Evolutionary conservation across 1,284 basidiomycete genomes (phyloP).

Genomic region (Salmacisia buchloeana): DNA sequence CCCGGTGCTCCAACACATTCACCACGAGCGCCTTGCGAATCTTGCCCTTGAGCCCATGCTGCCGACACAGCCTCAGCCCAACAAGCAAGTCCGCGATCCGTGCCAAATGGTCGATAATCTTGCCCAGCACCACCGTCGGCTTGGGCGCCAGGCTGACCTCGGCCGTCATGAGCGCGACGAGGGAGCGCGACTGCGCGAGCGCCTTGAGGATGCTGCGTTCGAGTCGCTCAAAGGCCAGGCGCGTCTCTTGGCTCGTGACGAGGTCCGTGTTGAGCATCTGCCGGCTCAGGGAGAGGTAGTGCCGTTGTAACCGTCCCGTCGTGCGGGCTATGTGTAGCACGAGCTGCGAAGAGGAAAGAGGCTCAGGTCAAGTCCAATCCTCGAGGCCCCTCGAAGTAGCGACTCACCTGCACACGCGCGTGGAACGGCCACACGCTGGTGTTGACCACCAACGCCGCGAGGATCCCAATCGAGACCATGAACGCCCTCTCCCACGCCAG

Average conservation of each 20-base stretch:
- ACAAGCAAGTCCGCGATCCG: slow-evolving; percentile 51
- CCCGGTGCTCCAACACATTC: slow-evolving; percentile 54
- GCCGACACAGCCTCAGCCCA: slow-evolving; percentile 52
- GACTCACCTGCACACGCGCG: slow-evolving; percentile 25
- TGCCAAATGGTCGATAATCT: slow-evolving; percentile 51
- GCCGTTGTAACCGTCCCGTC: slow-evolving; percentile 27
- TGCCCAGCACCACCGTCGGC: slow-evolving; percentile 51
- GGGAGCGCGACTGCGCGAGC: slow-evolving; percentile 49
- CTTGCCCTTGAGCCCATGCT: slow-evolving; percentile 41
- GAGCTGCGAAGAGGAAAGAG: slow-evolving; percentile 2
- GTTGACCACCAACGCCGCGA: slow-evolving; percentile 40
- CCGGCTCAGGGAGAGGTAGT: slow-evolving; percentile 38
- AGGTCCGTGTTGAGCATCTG: slow-evolving; percentile 36
- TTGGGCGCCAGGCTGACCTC: slow-evolving; percentile 55
- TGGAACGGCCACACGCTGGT: slow-evolving; percentile 42
- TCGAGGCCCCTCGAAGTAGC: neutral
- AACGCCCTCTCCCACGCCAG: slow-evolving; percentile 36
- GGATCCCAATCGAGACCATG: slow-evolving; percentile 42
- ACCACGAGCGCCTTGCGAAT: slow-evolving; percentile 52
- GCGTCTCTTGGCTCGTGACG: slow-evolving; percentile 19
- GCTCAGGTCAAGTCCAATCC: neutral
- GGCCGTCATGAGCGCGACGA: slow-evolving; percentile 44
- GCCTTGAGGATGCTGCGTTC: slow-evolving; percentile 46
- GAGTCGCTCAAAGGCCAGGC: slow-evolving; percentile 24
- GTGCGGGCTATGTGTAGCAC: slow-evolving; percentile 25